Base-by-base conservation (phyloP, 257 asterid species). In the Haberlea rhodopensis region DNA sequence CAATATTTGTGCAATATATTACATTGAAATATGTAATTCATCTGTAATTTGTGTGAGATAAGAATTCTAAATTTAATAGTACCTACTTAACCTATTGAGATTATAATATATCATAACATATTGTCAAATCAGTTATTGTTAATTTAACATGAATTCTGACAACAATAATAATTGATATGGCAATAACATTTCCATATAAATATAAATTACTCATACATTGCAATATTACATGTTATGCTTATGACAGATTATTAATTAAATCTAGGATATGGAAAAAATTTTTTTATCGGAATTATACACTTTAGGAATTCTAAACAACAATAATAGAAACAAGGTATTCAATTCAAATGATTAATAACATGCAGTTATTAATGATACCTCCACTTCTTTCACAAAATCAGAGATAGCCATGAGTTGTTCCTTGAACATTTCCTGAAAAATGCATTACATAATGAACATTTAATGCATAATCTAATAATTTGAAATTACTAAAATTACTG, bases 391-490 rank as follows among this genome's bases (percentile, higher is more conserved):
- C 73, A 79, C 84, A 79, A 81, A 76, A 60, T 74, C 84, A 63
- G 89, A 81, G 55, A 86, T 77, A 79, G 37, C 73, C 81, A 66
- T 61, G 73, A 87, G 46, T 67, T 85, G 90, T 67, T 84, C 89
- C 82, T 84, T 83, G 82, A 76, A 76, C 78, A 62, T 87, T 21
- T 70, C 94, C 96, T 89, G 89, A 73, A 63, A 69, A 72, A 22
- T 29, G 18, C 45, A 71, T 20, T 53, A 64, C 70, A 34, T 18
- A 57, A 77, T 25, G 45, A 62, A 53, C 18, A 32, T 52, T 72
- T 55, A 68, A 57, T 51, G 29, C 70, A 53, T 7, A 18, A 52
- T 62, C 40, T 57, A 64, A 18, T 22, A 49, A 57, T 20, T 60
- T 16, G 60, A 32, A 15, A 26, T 46, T 49, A 18, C 25, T 51